Evolutionary conservation across 1,284 basidiomycete species (phyloP).

Genomic region (Uromyces viciae-fabae): DNA sequence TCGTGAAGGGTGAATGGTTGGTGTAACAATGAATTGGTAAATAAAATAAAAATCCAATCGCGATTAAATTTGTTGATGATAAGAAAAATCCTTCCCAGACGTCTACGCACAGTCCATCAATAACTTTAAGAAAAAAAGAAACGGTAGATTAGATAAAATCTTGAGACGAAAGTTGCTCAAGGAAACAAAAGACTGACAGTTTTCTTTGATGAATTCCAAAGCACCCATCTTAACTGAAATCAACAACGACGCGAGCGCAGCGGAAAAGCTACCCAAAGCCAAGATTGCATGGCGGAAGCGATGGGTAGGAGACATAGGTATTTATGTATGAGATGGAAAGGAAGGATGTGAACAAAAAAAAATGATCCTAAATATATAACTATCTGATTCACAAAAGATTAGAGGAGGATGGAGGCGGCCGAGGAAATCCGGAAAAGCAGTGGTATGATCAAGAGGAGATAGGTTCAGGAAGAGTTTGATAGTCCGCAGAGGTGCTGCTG

Average conservation of each 20-base stretch:
- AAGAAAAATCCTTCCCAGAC: conserved; percentile 36
- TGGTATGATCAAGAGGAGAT: too few species aligned
- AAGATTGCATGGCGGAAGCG: conserved; percentile 11
- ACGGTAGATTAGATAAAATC: background rate
- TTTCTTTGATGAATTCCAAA: conserved; percentile 19
- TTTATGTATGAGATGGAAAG: too few species aligned
- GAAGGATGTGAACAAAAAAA: too few species aligned
- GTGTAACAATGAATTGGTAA: conserved; percentile 12
- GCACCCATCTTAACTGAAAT: conserved; percentile 13
- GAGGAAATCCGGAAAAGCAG: too few species aligned
- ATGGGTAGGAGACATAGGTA: background rate
- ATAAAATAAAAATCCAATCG: conserved; percentile 7
- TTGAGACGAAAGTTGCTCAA: background rate
- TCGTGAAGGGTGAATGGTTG: background rate
- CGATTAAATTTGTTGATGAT: conserved; percentile 18
- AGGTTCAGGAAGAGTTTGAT: too few species aligned
- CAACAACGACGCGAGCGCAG: conserved; percentile 1
- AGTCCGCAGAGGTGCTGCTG: too few species aligned
- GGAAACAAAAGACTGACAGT: conserved; percentile 13
- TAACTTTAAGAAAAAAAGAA: background rate
- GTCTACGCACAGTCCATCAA: conserved; percentile 23
- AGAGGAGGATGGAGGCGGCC: too few species aligned
- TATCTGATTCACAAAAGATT: too few species aligned
- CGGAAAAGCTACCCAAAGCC: background rate
- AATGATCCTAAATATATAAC: too few species aligned